Percentiles rank a stretch among this genome's conserved stretches.
phyloP scores from a whole-genome alignment of 139 green algal genomes.

The Picochlorum sp. region DNA sequence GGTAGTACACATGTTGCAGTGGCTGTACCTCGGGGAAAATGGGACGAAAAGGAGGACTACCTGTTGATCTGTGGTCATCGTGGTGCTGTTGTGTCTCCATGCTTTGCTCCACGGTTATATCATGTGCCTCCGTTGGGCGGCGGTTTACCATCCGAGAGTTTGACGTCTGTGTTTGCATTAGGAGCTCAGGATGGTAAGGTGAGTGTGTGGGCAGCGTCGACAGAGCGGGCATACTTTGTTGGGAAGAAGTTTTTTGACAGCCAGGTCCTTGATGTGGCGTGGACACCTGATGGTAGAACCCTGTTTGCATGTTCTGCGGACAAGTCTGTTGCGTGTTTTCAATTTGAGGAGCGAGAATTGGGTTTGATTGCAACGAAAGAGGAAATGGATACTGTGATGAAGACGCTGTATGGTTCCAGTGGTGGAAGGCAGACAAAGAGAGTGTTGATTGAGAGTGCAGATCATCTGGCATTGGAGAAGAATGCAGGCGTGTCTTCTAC shows the following conservation, averaged over 20 bases:
- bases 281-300: constrained; percentile 68
- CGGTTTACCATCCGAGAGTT: constrained; percentile 2
- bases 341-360: constrained; percentile 49
- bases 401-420: constrained; percentile 47
- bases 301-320: constrained; percentile 67
- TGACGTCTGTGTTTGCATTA: constrained; percentile 42
- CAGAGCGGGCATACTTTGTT: constrained; percentile 13
- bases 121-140: constrained; percentile 13
- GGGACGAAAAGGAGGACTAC: constrained; percentile 20
- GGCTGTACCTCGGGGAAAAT: constrained; percentile 41
- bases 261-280: constrained; percentile 68
- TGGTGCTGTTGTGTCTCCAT: constrained; percentile 46
- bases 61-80: constrained; percentile 31
- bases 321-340: constrained; percentile 51
- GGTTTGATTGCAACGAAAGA: constrained; percentile 32
- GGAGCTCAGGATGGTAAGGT: constrained; percentile 49
- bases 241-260: constrained; percentile 32
- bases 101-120: constrained; percentile 67
- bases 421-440: constrained; percentile 1
- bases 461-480: constrained; percentile 30
- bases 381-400: constrained; percentile 41
- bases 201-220: constrained; percentile 21
- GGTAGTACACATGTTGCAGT: constrained; percentile 44
- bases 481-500: not conserved
- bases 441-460: constrained; percentile 33